These are phyloP conservation scores for Ceratocystis destructans DNA, from an alignment of 2,329 filamentous ascomycete genomes.

Conservation along the genomic window DNA sequence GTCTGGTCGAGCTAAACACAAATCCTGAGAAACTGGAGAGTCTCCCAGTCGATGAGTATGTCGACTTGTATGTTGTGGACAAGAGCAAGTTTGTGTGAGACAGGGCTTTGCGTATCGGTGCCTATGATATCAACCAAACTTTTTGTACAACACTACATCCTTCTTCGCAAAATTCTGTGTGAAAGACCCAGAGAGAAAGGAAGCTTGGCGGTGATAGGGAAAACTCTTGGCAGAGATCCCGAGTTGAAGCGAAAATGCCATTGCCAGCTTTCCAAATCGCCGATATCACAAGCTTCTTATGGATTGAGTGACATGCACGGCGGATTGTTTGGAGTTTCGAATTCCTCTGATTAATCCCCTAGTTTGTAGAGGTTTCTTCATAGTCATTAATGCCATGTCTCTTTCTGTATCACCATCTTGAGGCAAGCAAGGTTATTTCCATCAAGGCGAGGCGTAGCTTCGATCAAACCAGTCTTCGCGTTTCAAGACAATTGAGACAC, in stretches of 20 bases:
- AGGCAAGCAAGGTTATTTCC: neutral
- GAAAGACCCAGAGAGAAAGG: no score
- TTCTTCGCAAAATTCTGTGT: neutral
- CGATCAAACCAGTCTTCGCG: neutral
- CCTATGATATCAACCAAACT: neutral
- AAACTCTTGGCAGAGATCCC: neutral
- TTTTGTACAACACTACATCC: neutral
- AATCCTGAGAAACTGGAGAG: constrained; percentile 62
- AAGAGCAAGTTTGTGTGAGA: constrained; percentile 28
- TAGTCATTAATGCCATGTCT: neutral
- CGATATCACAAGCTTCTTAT: neutral
- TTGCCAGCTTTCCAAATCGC: neutral
- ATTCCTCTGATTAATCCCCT: neutral
- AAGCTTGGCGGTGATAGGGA: neutral
- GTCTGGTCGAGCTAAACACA: constrained; percentile 68
- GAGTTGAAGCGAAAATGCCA: constrained; percentile 4
- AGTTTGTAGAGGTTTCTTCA: neutral
- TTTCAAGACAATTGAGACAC: neutral
- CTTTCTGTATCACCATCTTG: neutral
- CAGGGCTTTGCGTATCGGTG: neutral
- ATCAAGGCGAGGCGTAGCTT: neutral
- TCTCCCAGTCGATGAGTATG: constrained; percentile 81
- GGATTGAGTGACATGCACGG: neutral
- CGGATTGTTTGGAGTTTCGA: neutral
- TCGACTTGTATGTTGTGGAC: constrained; percentile 62